A percentile compares a stretch with the other conserved stretches of the same genome.
Conservation (phyloP, 2,329 filamentous ascomycete species). For the Aaosphaeria arxii region DNA sequence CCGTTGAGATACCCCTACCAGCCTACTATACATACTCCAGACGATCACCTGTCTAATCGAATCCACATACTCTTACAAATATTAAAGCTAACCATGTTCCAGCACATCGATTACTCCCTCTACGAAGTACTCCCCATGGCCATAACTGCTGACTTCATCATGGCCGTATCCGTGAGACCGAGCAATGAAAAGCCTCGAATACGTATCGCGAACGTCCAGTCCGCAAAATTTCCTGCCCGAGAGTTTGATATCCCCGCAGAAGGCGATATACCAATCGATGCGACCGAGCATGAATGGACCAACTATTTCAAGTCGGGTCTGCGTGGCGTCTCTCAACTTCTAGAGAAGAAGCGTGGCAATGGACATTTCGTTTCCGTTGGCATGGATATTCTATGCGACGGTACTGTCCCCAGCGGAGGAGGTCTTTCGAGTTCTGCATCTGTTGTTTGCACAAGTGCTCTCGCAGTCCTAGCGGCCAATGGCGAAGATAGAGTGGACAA, state of each 20-base stretch:
- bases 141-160: conserved; percentile 83
- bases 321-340: conserved; percentile 72
- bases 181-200: conserved; percentile 58
- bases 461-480: conserved; percentile 86
- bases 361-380: conserved; percentile 63
- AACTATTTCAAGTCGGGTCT: conserved; percentile 98
- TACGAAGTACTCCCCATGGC: conserved; percentile 97
- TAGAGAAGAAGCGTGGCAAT: conserved; percentile 64
- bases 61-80: background rate
- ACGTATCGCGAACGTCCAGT: conserved; percentile 75
- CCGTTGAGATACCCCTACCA: too few relatives aligned
- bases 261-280: conserved; percentile 66
- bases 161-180: conserved; percentile 68
- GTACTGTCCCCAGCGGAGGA: conserved; percentile 86
- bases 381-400: conserved; percentile 88
- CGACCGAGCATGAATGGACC: conserved; percentile 85
- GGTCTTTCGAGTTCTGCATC: conserved; percentile 92
- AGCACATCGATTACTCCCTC: conserved; percentile 96
- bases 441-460: conserved; percentile 83
- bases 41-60: background rate
- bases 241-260: conserved; percentile 69
- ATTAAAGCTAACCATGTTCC: conserved; percentile 11
- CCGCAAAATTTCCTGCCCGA: conserved; percentile 69
- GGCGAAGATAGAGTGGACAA: conserved; percentile 78
- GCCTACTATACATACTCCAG: too few relatives aligned